Conservation (phyloP, 2,329 filamentous ascomycete genomes). For the Sphaerostilbella broomeana region DNA sequence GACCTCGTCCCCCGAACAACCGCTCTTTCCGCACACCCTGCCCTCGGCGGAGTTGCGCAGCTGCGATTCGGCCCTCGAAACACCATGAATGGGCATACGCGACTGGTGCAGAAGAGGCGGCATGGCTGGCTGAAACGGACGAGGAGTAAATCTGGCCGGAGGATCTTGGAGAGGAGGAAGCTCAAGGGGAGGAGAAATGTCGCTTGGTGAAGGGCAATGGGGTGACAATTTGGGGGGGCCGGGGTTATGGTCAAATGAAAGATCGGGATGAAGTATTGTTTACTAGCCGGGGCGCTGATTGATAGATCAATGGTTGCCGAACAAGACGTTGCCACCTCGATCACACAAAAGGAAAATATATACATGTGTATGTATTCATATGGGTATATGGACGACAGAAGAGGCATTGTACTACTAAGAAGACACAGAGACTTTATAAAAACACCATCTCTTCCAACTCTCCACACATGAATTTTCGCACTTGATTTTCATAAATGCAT, state of each 20-base stretch:
- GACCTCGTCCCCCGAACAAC: conserved; percentile 41
- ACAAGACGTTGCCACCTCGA: too few species aligned
- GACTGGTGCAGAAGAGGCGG: conserved; percentile 53
- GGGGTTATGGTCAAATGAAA: not conserved
- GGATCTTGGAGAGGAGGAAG: conserved; percentile 45
- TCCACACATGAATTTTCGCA: too few species aligned
- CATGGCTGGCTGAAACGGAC: conserved; percentile 50
- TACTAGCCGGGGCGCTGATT: too few species aligned
- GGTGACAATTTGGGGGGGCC: not conserved
- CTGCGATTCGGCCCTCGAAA: conserved; percentile 53
- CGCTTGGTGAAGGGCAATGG: conserved; percentile 19
- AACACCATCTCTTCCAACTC: too few species aligned
- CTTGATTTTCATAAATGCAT: too few species aligned
- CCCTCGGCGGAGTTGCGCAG: conserved; percentile 42
- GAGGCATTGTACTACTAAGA: conserved; percentile 9
- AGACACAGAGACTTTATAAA: not conserved
- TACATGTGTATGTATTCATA: too few species aligned
- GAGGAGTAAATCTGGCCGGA: conserved; percentile 44
- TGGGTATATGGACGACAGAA: too few species aligned
- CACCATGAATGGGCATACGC: conserved; percentile 48
- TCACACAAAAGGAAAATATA: too few species aligned
- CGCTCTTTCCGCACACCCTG: conserved; percentile 48
- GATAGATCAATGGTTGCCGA: too few species aligned
- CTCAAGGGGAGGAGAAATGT: conserved; percentile 46
- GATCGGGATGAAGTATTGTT: not conserved